Percentiles rank a stretch among this genome's conserved stretches.
These are phyloP conservation scores for Morella rubra DNA, from an alignment of 306 rosid genomes.

Conservation along the genomic window DNA sequence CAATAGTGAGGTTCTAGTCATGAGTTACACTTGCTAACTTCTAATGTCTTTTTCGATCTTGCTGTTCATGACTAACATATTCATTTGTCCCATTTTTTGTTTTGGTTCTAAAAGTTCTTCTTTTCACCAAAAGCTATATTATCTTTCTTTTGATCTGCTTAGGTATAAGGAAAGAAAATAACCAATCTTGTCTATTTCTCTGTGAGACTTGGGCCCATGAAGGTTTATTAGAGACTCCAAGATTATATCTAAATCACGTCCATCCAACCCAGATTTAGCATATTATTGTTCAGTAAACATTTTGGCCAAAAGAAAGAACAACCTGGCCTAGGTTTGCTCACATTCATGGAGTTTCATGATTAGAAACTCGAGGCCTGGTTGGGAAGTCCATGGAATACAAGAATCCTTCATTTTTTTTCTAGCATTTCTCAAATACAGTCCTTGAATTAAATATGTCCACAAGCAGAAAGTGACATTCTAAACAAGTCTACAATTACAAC, in stretches of 20 bases:
- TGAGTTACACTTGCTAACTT: no score
- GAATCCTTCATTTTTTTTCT: no score
- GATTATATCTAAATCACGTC: not conserved
- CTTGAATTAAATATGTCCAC: no score
- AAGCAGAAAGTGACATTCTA: no score
- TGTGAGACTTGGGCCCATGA: not conserved
- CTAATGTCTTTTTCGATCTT: not conserved
- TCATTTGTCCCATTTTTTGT: not conserved
- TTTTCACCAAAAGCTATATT: not conserved
- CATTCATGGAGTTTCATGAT: not conserved
- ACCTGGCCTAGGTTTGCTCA: not conserved
- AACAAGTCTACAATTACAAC: no score
- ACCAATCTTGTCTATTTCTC: not conserved
- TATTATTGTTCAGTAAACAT: not conserved
- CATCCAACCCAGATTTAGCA: not conserved
- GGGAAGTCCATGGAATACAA: no score
- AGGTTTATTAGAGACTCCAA: slow-evolving; percentile 4
- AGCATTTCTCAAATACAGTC: no score
- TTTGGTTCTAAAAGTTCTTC: not conserved
- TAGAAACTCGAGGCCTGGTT: no score
- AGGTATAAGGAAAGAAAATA: no score
- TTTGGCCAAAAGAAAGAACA: not conserved
- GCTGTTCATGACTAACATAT: not conserved
- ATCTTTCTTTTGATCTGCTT: no score
- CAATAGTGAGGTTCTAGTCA: no score